These are phyloP conservation scores for Zasmidium citrigriseum DNA, from an alignment of 2,329 filamentous ascomycete genomes.

Conservation along the genomic window DNA sequence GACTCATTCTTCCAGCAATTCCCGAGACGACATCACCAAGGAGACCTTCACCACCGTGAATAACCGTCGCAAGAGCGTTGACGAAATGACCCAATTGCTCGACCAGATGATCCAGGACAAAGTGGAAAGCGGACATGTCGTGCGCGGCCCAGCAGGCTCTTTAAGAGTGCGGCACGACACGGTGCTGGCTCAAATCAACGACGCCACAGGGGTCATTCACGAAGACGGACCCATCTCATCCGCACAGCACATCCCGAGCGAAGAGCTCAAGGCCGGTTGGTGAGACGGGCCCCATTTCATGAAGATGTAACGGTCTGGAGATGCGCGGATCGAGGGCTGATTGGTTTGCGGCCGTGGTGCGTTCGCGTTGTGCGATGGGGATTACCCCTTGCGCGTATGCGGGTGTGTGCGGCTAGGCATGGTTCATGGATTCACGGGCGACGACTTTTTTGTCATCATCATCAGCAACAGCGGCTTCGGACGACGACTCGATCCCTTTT, in stretches of 20 bases:
- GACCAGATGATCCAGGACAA: conserved; percentile 96
- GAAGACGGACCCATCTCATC: neutral
- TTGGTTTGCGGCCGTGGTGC: conserved; percentile 3
- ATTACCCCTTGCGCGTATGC: conserved; percentile 2
- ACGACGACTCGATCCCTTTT: neutral
- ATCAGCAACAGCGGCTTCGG: neutral
- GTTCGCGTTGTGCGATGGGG: neutral
- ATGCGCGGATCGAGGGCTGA: conserved; percentile 8
- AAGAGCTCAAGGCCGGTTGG: conserved; percentile 3
- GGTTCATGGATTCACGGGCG: conserved; percentile 15
- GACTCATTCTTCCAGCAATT: conserved; percentile 20
- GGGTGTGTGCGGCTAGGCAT: conserved; percentile 16
- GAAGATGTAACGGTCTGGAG: conserved; percentile 14
- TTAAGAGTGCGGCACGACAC: conserved; percentile 48
- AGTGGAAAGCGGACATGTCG: conserved; percentile 72
- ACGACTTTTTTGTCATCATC: neutral
- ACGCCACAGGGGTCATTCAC: conserved; percentile 1
- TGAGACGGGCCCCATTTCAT: conserved; percentile 2
- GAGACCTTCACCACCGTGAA: conserved; percentile 9
- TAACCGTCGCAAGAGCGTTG: conserved; percentile 63
- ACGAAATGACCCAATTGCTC: conserved; percentile 90
- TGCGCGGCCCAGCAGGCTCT: conserved; percentile 67
- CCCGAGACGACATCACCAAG: conserved; percentile 15
- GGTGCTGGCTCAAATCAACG: conserved; percentile 14
- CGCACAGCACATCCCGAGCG: neutral